Percentiles rank a stretch among this genome's conserved stretches.
Conservation (phyloP, 2,329 filamentous ascomycete genomes). For the Tolypocladium album region DNA sequence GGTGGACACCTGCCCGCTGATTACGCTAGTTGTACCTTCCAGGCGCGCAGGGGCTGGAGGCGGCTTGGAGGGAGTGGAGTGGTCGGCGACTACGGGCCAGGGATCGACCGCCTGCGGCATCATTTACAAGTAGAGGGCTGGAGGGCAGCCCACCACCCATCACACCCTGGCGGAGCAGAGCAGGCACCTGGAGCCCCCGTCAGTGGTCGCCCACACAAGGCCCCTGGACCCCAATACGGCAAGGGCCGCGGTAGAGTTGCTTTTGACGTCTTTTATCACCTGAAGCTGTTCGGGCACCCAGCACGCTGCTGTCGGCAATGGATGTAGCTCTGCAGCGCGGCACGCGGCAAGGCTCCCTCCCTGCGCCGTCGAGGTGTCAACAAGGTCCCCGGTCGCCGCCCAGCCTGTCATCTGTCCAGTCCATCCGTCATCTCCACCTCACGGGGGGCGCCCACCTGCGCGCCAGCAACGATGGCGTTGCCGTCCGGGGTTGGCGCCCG, state of each 20-base stretch:
- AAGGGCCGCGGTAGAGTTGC: neutral
- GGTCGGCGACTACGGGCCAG: neutral
- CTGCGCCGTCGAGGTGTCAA: neutral
- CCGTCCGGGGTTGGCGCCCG: neutral
- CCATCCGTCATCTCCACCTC: neutral
- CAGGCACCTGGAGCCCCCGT: neutral
- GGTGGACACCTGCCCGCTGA: neutral
- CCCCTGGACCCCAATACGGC: neutral
- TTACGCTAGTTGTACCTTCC: neutral
- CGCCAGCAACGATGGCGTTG: neutral
- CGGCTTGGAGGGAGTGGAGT: neutral
- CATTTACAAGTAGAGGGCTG: no score
- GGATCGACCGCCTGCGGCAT: neutral
- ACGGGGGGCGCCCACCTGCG: neutral
- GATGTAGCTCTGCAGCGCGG: neutral
- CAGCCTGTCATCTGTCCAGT: neutral
- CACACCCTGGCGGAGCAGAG: neutral
- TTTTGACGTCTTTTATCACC: neutral
- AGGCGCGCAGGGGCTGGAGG: neutral
- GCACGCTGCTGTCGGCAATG: neutral
- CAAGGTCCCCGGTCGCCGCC: neutral
- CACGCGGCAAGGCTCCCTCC: no score
- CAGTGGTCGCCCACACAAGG: neutral
- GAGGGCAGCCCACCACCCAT: neutral
- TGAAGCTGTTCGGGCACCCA: neutral